phyloP scores from a whole-genome alignment of 2,329 filamentous ascomycete genomes.

The Canariomyces notabilis region DNA sequence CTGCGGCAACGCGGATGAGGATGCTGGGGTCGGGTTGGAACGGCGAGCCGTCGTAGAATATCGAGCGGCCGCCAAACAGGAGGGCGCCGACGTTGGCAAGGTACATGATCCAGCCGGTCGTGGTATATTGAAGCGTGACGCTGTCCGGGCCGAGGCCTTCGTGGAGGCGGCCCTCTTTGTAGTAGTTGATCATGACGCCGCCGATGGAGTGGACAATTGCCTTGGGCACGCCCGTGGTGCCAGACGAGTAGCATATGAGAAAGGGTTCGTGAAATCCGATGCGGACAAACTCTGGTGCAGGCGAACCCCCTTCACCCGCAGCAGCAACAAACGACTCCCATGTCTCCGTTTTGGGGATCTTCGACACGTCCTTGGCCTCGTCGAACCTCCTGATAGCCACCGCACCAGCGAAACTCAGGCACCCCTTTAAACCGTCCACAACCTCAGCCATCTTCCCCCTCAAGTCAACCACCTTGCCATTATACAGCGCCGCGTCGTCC shows the following conservation, averaged over 20 bases:
- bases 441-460: constrained; percentile 66
- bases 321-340: constrained; percentile 41
- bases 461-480: constrained; percentile 69
- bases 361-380: constrained; percentile 52
- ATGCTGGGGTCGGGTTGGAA: constrained; percentile 64
- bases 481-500: constrained; percentile 75
- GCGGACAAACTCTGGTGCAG: constrained; percentile 48
- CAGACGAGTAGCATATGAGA: constrained; percentile 72
- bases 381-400: constrained; percentile 64
- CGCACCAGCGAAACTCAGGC: constrained; percentile 56
- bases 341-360: constrained; percentile 44
- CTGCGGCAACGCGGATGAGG: constrained; percentile 57
- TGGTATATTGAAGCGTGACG: constrained; percentile 53
- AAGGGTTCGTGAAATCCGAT: constrained; percentile 70
- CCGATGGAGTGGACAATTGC: constrained; percentile 78
- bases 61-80: constrained; percentile 52
- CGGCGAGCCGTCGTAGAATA: constrained; percentile 81
- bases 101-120: constrained; percentile 89
- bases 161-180: constrained; percentile 56
- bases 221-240: constrained; percentile 79
- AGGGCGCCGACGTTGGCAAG: constrained; percentile 55
- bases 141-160: constrained; percentile 37
- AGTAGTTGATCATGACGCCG: constrained; percentile 50
- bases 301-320: constrained; percentile 22
- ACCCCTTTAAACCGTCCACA: constrained; percentile 55